Evolutionary conservation across 257 asterid species (phyloP), one percentile per base, ranked within the genome.

Genomic region (Nicotiana attenuata): DNA sequence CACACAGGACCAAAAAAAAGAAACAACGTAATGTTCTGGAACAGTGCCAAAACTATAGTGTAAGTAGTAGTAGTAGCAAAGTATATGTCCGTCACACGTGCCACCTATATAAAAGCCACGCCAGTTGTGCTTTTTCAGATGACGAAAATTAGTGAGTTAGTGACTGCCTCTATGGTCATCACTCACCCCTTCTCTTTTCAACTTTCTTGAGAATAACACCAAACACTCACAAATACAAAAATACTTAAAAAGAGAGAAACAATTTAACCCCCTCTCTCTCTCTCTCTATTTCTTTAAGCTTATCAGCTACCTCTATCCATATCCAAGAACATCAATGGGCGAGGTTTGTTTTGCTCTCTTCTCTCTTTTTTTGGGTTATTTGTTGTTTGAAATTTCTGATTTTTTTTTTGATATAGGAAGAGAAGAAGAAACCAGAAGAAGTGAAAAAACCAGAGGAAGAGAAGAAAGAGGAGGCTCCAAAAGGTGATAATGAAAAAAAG

Each of bases 401-500:
- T n/a, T 60, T 29, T 65, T 17, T 35, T 68, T 29, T 2, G 3
- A 0, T 11, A n/a, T n/a, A n/a, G n/a, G n/a, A n/a, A n/a, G n/a
- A n/a, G n/a, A n/a, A n/a, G n/a, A n/a, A n/a, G n/a, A n/a, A n/a
- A n/a, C n/a, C n/a, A n/a, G n/a, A n/a, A 11, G 76, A 82, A 8
- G 55, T 47, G 84, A 91, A 89, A 83, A 90, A 90, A 38, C 81
- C 89, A 7, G 89, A 88, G 75, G 91, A 84, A 82, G 83, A 87
- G 73, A 87, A 87, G 65, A 85, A 45, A 22, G 82, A 10, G 31
- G 77, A 65, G 1, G 61, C 50, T 10, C 63, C 76, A 0, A 45
- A 45, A 20, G 53, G 83, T n/a, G 63, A 22, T 17, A 63, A 31
- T 29, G 20, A 31, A 53, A 80, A 64, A 5, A 17, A 15, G 13